Evolutionary conservation across 768 basidiomycete genomes (phyloP).

Genomic region (Infundibulicybe gibba): DNA sequence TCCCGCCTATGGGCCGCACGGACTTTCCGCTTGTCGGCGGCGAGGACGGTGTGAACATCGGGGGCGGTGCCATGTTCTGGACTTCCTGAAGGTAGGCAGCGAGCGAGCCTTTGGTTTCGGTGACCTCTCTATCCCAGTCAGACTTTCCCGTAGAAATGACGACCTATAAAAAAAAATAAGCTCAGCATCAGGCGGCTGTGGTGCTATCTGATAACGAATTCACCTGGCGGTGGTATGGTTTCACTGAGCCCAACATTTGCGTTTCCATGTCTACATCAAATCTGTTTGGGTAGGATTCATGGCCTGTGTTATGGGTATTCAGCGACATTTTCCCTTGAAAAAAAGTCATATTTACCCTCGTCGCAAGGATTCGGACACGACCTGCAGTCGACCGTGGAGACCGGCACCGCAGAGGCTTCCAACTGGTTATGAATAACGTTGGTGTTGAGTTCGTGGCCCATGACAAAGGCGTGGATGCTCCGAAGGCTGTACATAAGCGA

Average conservation of each 20-base stretch:
- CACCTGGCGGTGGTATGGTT: constrained; percentile 82
- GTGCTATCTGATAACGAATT: constrained; percentile 5
- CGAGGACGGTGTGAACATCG: constrained; percentile 19
- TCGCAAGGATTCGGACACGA: constrained; percentile 78
- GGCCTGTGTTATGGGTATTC: constrained; percentile 39
- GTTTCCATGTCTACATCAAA: constrained; percentile 79
- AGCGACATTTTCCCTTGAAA: constrained; percentile 25
- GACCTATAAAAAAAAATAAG: constrained; percentile 44
- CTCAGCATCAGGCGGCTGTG: too few relatives aligned
- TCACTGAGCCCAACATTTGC: constrained; percentile 82
- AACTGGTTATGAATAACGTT: constrained; percentile 48
- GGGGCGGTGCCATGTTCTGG: constrained; percentile 21
- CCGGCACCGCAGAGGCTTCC: constrained; percentile 55
- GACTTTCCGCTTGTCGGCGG: constrained; percentile 21
- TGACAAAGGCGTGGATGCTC: constrained; percentile 36
- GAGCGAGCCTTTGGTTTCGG: constrained; percentile 65
- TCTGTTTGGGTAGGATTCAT: constrained; percentile 68
- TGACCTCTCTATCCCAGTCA: constrained; percentile 86
- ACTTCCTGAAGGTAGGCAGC: constrained; percentile 53
- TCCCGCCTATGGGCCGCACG: constrained; percentile 38
- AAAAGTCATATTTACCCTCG: constrained; percentile 38
- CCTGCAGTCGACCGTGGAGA: constrained; percentile 65
- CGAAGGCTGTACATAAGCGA: constrained; percentile 33
- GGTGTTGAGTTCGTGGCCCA: constrained; percentile 32
- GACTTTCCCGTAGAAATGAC: constrained; percentile 87